phyloP scores from a whole-genome alignment of 108 stramenopile species.

The Discostella pseudostelligera region DNA sequence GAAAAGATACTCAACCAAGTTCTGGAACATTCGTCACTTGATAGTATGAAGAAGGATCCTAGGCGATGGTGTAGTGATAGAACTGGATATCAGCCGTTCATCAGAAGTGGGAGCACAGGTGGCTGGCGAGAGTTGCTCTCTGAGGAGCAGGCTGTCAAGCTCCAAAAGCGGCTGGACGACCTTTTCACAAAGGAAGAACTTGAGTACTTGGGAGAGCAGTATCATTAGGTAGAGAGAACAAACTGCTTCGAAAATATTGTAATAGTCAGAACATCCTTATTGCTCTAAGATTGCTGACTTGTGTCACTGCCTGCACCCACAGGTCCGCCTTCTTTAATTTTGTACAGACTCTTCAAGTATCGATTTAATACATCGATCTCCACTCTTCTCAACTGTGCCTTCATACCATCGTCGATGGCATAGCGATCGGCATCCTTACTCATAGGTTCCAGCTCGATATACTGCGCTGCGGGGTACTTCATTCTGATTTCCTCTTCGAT shows the following conservation, averaged over 20 bases:
- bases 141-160: constrained; percentile 35
- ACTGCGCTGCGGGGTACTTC: constrained; percentile 92
- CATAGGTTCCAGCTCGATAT: constrained; percentile 98
- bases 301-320: not conserved
- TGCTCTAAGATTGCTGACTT: too few relatives aligned
- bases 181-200: constrained; percentile 29
- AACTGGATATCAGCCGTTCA: constrained; percentile 51
- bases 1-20: constrained; percentile 44
- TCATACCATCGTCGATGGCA: constrained; percentile 84
- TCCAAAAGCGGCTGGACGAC: constrained; percentile 39
- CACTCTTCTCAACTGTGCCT: constrained; percentile 61
- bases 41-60: constrained; percentile 51
- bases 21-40: constrained; percentile 49
- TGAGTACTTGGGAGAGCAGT: constrained; percentile 41
- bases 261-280: not conserved
- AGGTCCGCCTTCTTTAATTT: constrained; percentile 20
- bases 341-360: constrained; percentile 62
- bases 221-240: constrained; percentile 7
- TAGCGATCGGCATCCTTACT: constrained; percentile 75
- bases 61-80: constrained; percentile 55
- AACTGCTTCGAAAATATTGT: not conserved
- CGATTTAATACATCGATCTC: constrained; percentile 69
- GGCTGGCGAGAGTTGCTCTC: constrained; percentile 52
- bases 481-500: constrained; percentile 91
- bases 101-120: constrained; percentile 51